Evolutionary conservation across 768 basidiomycete genomes (phyloP), one percentile per base, ranked within the genome.

Genomic region (Gyrodon lividus): DNA sequence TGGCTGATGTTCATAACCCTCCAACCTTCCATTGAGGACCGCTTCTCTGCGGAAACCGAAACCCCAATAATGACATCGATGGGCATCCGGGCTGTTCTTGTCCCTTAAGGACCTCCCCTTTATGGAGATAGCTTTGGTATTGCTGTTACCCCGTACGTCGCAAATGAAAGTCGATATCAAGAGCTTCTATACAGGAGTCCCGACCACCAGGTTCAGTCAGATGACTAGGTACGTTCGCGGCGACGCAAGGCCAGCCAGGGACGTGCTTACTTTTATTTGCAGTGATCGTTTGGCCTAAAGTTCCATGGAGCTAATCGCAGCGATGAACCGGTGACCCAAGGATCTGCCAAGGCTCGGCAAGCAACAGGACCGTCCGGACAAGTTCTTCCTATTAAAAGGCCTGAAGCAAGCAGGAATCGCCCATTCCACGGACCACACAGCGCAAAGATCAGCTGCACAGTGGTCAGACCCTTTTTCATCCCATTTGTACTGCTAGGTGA

Each of bases 401-500:
- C 43, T 33, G 19, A 28, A 26, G 24, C 38, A 20, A 9, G 35
- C 23, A 22, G 5, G 26, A 33, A 31, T 37, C 28, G 31, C 52
- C 20, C 23, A n/a, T 12, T 46, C 22, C 38, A 17, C 40, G 28
- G 39, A 26, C 48, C 48, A 51, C 56, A 24, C 48, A 30, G 58
- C 39, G 44, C 61, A 30, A 45, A 19, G 54, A 49, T 28, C 51
- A 54, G 53, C 62, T 66, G 61, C 61, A 50, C 53, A 37, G 51
- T 61, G 65, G 63, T 59, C 65, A 61, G 62, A 59, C 64, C 54
- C 56, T 48, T 48, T 64, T 57, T 54, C 55, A 39, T 54, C 63
- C 33, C 65, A 65, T 66, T 52, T 66, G 63, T 62, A 65, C 56
- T 56, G 53, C 37, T 5, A 41, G 59, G 59, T 60, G 51, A 58